Evolutionary conservation across 2,329 filamentous ascomycete species (phyloP).

Genomic region (Alternaria sp.): DNA sequence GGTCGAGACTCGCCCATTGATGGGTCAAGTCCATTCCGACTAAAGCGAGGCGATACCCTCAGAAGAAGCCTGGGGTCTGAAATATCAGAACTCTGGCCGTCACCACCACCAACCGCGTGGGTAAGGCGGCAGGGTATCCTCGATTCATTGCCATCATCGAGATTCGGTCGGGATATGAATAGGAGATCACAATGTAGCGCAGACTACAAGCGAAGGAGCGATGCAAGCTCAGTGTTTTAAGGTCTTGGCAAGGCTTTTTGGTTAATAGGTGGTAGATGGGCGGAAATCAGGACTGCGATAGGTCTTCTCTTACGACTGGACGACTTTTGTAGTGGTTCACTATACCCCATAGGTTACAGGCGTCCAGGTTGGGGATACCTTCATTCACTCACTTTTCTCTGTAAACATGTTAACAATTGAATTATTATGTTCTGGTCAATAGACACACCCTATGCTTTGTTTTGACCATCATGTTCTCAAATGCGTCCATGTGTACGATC

Average conservation of each 20-base stretch:
- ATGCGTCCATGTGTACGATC: background rate
- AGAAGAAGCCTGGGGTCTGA: slow-evolving; percentile 29
- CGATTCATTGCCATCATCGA: slow-evolving; percentile 4
- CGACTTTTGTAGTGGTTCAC: slow-evolving; percentile 18
- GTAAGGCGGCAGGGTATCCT: slow-evolving; percentile 10
- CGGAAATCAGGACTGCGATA: background rate
- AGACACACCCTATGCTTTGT: slow-evolving; percentile 28
- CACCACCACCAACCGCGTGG: slow-evolving; percentile 25
- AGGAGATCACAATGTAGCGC: slow-evolving; percentile 2
- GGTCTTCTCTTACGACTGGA: slow-evolving; percentile 12
- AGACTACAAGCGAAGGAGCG: background rate
- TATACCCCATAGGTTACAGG: slow-evolving; percentile 28
- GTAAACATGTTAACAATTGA: slow-evolving; percentile 36
- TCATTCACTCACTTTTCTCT: slow-evolving; percentile 31
- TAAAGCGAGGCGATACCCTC: slow-evolving; percentile 39
- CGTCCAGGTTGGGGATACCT: slow-evolving; percentile 13
- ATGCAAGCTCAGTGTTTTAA: background rate
- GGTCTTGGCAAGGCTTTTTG: background rate
- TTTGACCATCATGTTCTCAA: background rate
- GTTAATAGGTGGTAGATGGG: slow-evolving; percentile 2
- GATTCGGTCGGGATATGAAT: slow-evolving; percentile 11
- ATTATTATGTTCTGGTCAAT: slow-evolving; percentile 25
- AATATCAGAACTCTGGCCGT: slow-evolving; percentile 27
- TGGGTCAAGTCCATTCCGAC: slow-evolving; percentile 36
- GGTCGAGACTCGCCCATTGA: slow-evolving; percentile 40